Conservation (phyloP, 768 basidiomycete species). For the Pisolithus orientalis region DNA sequence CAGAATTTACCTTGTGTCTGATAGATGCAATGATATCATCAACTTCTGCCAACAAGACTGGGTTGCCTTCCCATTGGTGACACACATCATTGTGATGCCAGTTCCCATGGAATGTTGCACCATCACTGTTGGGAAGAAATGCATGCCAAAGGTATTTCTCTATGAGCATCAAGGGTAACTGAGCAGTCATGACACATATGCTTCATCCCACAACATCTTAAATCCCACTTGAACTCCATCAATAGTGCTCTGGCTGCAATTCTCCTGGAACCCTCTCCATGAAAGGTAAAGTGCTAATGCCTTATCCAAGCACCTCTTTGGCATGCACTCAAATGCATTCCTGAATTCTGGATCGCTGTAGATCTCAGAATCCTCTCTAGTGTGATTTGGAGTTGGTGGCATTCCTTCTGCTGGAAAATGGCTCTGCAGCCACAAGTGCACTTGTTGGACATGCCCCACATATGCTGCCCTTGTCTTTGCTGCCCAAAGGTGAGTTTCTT, state of each 20-base stretch:
- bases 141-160: no score
- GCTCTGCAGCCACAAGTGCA: not conserved
- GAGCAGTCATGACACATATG: not conserved
- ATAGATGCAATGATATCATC: constrained; percentile 18
- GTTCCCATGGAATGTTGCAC: constrained; percentile 19
- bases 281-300: constrained; percentile 1
- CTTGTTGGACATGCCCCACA: not conserved
- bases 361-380: not conserved
- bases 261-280: constrained; percentile 1
- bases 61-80: constrained; percentile 22
- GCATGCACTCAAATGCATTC: not conserved
- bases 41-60: constrained; percentile 19
- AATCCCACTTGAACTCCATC: not conserved
- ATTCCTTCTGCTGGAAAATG: not conserved
- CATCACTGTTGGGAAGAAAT: constrained; percentile 6
- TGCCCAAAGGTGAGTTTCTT: not conserved
- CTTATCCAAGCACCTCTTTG: constrained; percentile 1
- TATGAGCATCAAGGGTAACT: not conserved
- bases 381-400: not conserved
- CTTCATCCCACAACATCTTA: not conserved
- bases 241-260: not conserved
- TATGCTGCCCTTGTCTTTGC: not conserved
- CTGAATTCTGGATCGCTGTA: not conserved
- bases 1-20: constrained; percentile 14
- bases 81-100: constrained; percentile 21